Percentiles rank a stretch among this genome's conserved stretches.
Evolutionary conservation across 2,329 filamentous ascomycete genomes (phyloP).

Genomic region (Aspergillus sp.): DNA sequence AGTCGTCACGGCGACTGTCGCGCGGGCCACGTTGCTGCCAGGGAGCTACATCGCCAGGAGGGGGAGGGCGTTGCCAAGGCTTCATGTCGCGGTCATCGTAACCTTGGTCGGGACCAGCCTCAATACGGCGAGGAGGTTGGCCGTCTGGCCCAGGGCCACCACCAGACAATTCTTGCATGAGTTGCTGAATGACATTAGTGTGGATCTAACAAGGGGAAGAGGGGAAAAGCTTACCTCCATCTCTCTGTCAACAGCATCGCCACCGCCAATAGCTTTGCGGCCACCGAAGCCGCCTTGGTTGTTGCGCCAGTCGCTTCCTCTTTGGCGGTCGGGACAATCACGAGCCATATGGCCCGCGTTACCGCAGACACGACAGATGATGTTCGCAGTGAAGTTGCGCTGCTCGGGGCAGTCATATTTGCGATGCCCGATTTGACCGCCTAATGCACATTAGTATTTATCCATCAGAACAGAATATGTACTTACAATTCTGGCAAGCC

Average conservation of each 20-base stretch:
- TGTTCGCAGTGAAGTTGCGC: conserved; percentile 98
- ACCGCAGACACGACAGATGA: conserved; percentile 97
- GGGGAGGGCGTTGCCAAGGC: conserved; percentile 85
- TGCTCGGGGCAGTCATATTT: conserved; percentile 99
- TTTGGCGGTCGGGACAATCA: conserved; percentile 93
- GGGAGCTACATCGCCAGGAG: conserved; percentile 75
- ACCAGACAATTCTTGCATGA: conserved; percentile 95
- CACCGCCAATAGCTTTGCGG: conserved; percentile 70
- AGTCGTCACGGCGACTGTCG: conserved; percentile 60
- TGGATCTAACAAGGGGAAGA: neutral
- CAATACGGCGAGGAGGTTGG: conserved; percentile 76
- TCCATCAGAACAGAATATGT: neutral
- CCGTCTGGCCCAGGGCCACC: conserved; percentile 63
- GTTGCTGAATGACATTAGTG: conserved; percentile 62
- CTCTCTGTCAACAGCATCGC: conserved; percentile 88
- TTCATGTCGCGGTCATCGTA: conserved; percentile 63
- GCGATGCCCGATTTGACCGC: conserved; percentile 96
- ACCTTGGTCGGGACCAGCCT: conserved; percentile 72
- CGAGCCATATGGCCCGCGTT: conserved; percentile 98
- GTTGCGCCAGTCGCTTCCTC: conserved; percentile 91
- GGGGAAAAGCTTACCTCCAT: conserved; percentile 73
- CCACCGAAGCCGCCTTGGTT: conserved; percentile 55
- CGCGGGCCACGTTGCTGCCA: conserved; percentile 66
- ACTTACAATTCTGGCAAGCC: conserved; percentile 91
- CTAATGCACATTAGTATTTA: conserved; percentile 34